A percentile compares a stretch with the other conserved stretches of the same genome.
These are phyloP conservation scores for Rhododendron ovatum DNA, from an alignment of 148 eudicot species.

Conservation along the genomic window DNA sequence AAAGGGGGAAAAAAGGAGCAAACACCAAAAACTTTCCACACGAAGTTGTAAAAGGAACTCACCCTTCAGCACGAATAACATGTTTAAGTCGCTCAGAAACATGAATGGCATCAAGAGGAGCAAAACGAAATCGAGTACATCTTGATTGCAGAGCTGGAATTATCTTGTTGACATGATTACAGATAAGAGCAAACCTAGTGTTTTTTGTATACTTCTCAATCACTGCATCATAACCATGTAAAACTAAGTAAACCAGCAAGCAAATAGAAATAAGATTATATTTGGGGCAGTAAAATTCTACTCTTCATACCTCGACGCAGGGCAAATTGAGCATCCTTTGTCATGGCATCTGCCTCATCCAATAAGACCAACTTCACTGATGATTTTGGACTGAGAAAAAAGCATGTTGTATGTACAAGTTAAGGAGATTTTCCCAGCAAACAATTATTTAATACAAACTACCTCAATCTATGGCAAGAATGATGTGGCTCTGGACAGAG, in stretches of 20 bases:
- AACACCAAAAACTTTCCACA: background rate
- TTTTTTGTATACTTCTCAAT: conserved; percentile 94
- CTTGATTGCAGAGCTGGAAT: conserved; percentile 96
- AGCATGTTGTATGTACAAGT: background rate
- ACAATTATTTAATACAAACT: background rate
- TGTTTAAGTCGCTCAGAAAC: conserved; percentile 80
- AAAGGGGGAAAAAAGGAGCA: background rate
- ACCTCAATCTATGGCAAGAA: background rate
- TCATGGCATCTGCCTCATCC: conserved; percentile 99
- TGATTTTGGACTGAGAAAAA: conserved; percentile 51
- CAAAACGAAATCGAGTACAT: conserved; percentile 94
- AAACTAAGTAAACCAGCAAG: background rate
- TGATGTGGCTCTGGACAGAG: background rate
- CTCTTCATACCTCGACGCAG: conserved; percentile 71
- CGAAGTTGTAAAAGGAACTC: conserved; percentile 15
- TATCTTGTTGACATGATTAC: conserved; percentile 93
- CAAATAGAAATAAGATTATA: background rate
- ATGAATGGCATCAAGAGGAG: conserved; percentile 85
- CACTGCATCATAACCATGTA: conserved; percentile 39
- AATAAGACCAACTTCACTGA: conserved; percentile 84
- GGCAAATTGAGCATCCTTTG: conserved; percentile 99
- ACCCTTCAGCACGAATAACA: conserved; percentile 84
- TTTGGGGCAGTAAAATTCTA: background rate
- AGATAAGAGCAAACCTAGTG: conserved; percentile 87
- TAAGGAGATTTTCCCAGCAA: background rate